Evolutionary conservation across 2,329 filamentous ascomycete species (phyloP), one percentile per base, ranked within the genome.

Genomic region (Zalaria sp.): DNA sequence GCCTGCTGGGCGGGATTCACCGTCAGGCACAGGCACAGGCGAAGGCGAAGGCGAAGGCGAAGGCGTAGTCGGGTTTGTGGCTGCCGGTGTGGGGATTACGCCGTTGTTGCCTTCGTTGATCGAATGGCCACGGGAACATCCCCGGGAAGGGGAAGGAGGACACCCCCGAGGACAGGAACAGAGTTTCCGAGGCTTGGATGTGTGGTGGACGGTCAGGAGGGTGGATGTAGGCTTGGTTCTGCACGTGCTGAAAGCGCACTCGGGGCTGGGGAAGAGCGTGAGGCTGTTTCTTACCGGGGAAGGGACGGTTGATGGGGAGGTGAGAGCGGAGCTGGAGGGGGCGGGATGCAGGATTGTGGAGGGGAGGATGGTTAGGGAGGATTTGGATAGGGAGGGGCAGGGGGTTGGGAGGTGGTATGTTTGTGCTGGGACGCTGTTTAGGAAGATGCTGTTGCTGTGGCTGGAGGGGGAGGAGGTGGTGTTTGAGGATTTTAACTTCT

Each of bases 51-150:
- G 46, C 27, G 48, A 62, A 29, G 29, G 29, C 7, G 60, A 63
- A 1, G n/a, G 7, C 7, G 60, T 76, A 1, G 55, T 69, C 1
- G 67, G 66, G 0, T 91, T 88, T 49, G 60, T 93, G 3, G 83
- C 83, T 4, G 83, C 75, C 0, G 86, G 86, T 3, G 82, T 93
- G 5, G 86, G 86, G 0, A 84, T 93, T 46, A 93, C 86, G 27
- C 86, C 86, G 2, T 51, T 91, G 3, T 64, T 93, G n/a, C 64
- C 62, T 0, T 59, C 70, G 4, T 54, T 85, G 1, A 38, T 41
- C 5, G 29, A 32, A 4, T 26, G 39, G 4, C 35, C 35, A 7
- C 35, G 56, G 25, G 57, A 66, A 44, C 47, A 18, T 18, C 18
- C 18, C 18, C 18, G 18, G 18, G 18, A 18, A 18, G 18, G 18